phyloP scores from a whole-genome alignment of 257 asterid genomes.

The Solanum stenotomum region DNA sequence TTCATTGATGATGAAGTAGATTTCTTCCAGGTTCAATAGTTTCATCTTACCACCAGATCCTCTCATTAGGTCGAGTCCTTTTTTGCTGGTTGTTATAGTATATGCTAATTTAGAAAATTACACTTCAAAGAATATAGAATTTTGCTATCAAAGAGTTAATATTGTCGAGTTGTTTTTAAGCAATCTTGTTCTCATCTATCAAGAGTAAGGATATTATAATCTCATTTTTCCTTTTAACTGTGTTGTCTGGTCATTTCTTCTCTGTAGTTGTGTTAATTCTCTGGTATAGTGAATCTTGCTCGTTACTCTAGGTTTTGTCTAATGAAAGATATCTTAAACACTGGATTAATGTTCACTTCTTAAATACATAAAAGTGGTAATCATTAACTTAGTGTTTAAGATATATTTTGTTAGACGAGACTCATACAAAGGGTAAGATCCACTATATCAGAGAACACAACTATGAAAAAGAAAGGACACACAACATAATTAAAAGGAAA shows the following conservation, averaged over 20 bases:
- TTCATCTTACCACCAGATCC: background rate
- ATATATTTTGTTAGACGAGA: no score
- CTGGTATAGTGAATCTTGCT: background rate
- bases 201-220: no score
- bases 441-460: background rate
- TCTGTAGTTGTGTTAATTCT: no score
- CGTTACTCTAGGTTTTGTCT: background rate
- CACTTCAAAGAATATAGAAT: no score
- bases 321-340: no score
- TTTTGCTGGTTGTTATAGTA: background rate
- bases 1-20: background rate
- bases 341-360: background rate
- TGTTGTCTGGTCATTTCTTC: background rate
- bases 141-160: background rate
- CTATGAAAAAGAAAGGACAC: no score
- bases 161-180: background rate
- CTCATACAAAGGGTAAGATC: background rate
- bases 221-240: background rate
- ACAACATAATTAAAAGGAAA: background rate
- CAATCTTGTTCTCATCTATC: background rate
- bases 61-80: background rate
- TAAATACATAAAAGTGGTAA: no score
- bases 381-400: background rate
- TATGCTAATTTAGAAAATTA: background rate
- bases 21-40: background rate